Percentiles rank a stretch among this genome's conserved stretches.
Evolutionary conservation across 2,329 filamentous ascomycete genomes (phyloP).

Genomic region (Ophiocordyceps australis): DNA sequence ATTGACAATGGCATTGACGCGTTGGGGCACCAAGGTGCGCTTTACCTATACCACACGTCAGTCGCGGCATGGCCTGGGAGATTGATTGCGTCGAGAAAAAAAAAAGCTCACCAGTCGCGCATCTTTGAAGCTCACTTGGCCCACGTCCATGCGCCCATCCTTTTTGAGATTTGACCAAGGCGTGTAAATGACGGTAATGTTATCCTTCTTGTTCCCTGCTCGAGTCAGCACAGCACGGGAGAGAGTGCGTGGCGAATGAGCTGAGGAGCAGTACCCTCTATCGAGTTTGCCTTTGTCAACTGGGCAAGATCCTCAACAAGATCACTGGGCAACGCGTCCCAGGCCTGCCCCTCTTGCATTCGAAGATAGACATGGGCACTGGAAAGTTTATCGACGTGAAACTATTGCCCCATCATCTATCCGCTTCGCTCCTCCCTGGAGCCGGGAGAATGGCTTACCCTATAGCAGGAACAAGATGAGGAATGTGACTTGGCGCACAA

Average conservation of each 20-base stretch:
- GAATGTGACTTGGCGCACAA: too few species aligned
- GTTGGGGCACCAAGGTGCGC: conserved; percentile 57
- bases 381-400: conserved; percentile 94
- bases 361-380: conserved; percentile 94
- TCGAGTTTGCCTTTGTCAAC: conserved; percentile 95
- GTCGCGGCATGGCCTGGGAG: neutral
- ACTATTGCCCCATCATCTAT: conserved; percentile 42
- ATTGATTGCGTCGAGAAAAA: neutral
- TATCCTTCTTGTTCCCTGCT: conserved; percentile 98
- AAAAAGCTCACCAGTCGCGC: conserved; percentile 39
- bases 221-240: too few species aligned
- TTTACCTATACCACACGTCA: too few species aligned
- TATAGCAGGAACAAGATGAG: too few species aligned
- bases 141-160: conserved; percentile 85
- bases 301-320: conserved; percentile 84
- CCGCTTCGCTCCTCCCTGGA: too few species aligned
- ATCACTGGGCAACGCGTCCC: conserved; percentile 62
- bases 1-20: conserved; percentile 86
- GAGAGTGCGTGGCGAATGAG: too few species aligned
- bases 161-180: conserved; percentile 95
- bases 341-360: conserved; percentile 57
- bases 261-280: conserved; percentile 46
- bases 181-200: conserved; percentile 91
- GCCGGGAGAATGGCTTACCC: too few species aligned
- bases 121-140: conserved; percentile 91